These are phyloP conservation scores for Thielaviopsis cerberus DNA, from an alignment of 2,329 filamentous ascomycete species.

Conservation along the genomic window DNA sequence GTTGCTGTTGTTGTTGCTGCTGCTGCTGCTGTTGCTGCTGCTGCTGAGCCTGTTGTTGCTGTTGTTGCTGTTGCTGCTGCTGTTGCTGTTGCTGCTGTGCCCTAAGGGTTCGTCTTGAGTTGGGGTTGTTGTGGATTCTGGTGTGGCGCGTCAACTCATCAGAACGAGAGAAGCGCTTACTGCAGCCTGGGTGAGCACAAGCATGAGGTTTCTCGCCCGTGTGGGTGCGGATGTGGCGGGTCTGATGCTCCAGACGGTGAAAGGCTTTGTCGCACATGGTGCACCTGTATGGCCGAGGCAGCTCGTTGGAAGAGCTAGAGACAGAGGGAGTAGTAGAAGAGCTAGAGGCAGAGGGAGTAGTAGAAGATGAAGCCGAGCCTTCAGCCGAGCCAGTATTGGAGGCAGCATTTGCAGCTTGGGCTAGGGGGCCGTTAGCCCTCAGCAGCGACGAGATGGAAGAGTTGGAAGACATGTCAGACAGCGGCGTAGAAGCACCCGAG, in stretches of 20 bases:
- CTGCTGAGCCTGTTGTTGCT: slow-evolving; percentile 23
- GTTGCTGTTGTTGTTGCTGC: slow-evolving; percentile 84
- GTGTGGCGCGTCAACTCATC: slow-evolving; percentile 94
- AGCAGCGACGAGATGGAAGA: slow-evolving; percentile 21
- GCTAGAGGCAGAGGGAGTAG: too few relatives aligned
- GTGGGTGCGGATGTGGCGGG: slow-evolving; percentile 80
- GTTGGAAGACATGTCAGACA: slow-evolving; percentile 9
- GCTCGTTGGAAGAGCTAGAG: slow-evolving; percentile 32
- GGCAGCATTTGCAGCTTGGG: slow-evolving; percentile 35
- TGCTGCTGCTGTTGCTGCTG: slow-evolving; percentile 91
- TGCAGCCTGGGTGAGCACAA: slow-evolving; percentile 87
- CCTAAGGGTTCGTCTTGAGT: slow-evolving; percentile 86
- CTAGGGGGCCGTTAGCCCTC: slow-evolving; percentile 39
- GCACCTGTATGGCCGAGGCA: slow-evolving; percentile 95
- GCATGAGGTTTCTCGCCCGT: slow-evolving; percentile 96
- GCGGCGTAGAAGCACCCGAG: slow-evolving; percentile 9
- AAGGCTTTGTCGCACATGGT: slow-evolving; percentile 97
- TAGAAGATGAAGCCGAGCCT: not conserved
- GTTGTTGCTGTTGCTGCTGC: slow-evolving; percentile 58
- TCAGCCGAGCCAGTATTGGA: slow-evolving; percentile 31
- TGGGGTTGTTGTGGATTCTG: slow-evolving; percentile 96
- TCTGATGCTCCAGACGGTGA: slow-evolving; percentile 90
- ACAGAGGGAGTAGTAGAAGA: not conserved
- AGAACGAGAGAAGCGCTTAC: slow-evolving; percentile 89
- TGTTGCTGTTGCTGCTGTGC: slow-evolving; percentile 74